Base-by-base conservation (phyloP, 306 rosid genomes). In the Glycine tomentella region DNA sequence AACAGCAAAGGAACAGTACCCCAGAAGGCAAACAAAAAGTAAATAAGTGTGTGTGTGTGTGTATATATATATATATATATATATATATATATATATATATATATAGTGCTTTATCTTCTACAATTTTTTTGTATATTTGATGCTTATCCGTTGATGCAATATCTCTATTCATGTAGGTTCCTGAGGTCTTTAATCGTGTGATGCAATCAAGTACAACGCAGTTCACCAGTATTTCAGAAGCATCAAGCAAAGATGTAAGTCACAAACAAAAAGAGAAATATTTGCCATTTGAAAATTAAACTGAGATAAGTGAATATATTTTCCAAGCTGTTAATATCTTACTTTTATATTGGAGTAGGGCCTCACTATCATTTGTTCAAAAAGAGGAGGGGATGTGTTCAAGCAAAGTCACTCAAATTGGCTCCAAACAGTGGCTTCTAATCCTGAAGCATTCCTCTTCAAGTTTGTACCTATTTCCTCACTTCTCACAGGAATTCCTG, bases 391-490 rank as follows among this genome's bases (percentile, higher is more conserved):
- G 50, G 93, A 94, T 85, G 81, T 87, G 68, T 88, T 84, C 82
- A 62, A 89, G 86, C 89, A 88, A 11, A 81, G 84, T 85, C 98
- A 94, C 83, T 84, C 95, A 69, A 88, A 81, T 90, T 94, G 98
- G 98, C 98, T 94, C 73, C 98, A 92, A 84, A 89, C 97, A 2
- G 92, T 94, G 82, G 82, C 89, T 70, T 87, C 91, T 67, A 91
- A 88, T 85, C 98, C 97, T 46, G 98, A 94, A 80, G 96, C 89
- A 33, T 86, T 92, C 69, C 88, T 80, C 62, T 90, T 94, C 90
- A 92, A 89, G 84, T 94, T 94, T 84, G 94, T 92, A 46, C 97
- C 97, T 10, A 92, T 94, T 75, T 87, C 95, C 44, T 94, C 98
- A 74, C 94, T 94, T 81, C 91, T 92, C 66, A 79, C 94, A 2